These are phyloP conservation scores for Cyclotella baltica DNA, from an alignment of 108 stramenopile genomes.

Conservation along the genomic window DNA sequence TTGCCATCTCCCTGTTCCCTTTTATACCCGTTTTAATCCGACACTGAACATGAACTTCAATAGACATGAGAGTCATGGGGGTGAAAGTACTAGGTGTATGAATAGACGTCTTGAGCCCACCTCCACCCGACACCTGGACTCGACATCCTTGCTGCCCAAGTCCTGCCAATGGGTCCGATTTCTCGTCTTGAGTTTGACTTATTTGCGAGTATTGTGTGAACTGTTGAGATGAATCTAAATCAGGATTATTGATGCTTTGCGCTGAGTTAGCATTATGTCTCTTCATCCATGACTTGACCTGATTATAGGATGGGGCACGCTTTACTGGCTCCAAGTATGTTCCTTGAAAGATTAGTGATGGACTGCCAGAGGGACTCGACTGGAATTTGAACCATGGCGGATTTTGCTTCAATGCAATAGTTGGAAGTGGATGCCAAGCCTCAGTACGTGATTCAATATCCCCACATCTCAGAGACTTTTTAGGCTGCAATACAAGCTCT, in stretches of 20 bases:
- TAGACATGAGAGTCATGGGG: constrained; percentile 83
- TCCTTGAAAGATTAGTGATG: constrained; percentile 13
- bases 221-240: too few species aligned
- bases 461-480: background rate
- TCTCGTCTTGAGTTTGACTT: constrained; percentile 22
- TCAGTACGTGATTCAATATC: background rate
- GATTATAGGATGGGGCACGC: constrained; percentile 52
- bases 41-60: constrained; percentile 91
- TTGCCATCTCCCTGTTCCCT: constrained; percentile 78
- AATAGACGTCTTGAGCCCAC: constrained; percentile 76
- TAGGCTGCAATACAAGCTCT: background rate
- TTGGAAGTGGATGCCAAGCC: constrained; percentile 27
- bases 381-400: constrained; percentile 43
- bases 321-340: constrained; percentile 55
- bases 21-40: constrained; percentile 64
- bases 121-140: constrained; percentile 79
- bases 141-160: constrained; percentile 83
- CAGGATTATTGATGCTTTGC: constrained; percentile 17
- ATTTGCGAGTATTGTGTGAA: constrained; percentile 46
- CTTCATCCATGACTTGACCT: constrained; percentile 55
- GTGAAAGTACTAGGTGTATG: constrained; percentile 51
- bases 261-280: constrained; percentile 6
- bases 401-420: constrained; percentile 6
- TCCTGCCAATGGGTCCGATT: constrained; percentile 67
- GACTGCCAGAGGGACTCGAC: constrained; percentile 18